These are phyloP conservation scores for Trichoderma erinaceum DNA, from an alignment of 495 filamentous ascomycete species.

Conservation along the genomic window DNA sequence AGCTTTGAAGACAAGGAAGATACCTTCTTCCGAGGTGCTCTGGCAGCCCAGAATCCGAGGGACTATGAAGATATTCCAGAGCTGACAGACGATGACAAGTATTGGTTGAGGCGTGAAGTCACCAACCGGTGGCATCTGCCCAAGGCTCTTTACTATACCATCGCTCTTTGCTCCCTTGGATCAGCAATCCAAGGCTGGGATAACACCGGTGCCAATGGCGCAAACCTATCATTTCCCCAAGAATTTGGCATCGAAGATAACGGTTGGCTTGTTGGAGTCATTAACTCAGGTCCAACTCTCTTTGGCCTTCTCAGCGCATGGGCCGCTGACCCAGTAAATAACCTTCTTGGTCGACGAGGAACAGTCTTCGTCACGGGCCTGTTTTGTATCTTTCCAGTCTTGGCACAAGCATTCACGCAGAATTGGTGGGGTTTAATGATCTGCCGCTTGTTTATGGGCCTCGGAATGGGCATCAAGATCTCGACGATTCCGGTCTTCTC, in stretches of 20 bases:
- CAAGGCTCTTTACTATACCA: constrained; percentile 50
- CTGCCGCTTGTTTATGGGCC: constrained; percentile 21
- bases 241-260: constrained; percentile 19
- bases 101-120: constrained; percentile 39
- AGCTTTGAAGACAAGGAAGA: constrained; percentile 39
- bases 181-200: constrained; percentile 34
- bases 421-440: constrained; percentile 21
- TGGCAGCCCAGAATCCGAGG: constrained; percentile 30
- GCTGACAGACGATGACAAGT: constrained; percentile 41
- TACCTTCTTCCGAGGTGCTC: constrained; percentile 47
- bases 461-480: constrained; percentile 54
- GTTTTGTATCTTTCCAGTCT: constrained; percentile 52
- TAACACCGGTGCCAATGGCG: constrained; percentile 35
- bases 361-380: constrained; percentile 48
- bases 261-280: constrained; percentile 1
- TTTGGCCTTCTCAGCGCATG: constrained; percentile 40
- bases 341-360: constrained; percentile 49
- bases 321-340: constrained; percentile 53
- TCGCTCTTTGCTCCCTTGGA: constrained; percentile 36
- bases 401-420: constrained; percentile 27
- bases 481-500: constrained; percentile 54
- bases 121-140: constrained; percentile 55
- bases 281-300: constrained; percentile 18
- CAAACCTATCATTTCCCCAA: constrained; percentile 24
- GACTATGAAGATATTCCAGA: constrained; percentile 35